Base-by-base conservation (phyloP, 805 yeast genomes). In the Candida ulmi region DNA sequence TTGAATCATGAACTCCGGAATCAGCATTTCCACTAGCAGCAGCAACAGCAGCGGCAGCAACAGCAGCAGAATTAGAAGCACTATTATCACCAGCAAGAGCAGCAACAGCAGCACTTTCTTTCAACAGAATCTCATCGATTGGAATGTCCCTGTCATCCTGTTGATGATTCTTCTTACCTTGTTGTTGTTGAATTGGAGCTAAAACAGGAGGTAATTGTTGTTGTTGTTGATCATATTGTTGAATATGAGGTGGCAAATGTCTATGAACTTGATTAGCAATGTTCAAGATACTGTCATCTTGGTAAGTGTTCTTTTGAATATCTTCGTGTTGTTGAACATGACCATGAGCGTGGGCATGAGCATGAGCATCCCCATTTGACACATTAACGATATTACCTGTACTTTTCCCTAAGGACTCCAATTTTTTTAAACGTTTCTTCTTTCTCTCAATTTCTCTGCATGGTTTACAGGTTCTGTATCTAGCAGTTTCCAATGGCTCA, bases 401-500 rank as follows among this genome's bases (percentile, higher is more conserved):
- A 12, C 37, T 40, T 13, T 38, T 34, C 13, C 54, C 52, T 1
- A 42, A 41, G 30, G 41, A 37, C 35, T 39, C 41, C n/a, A 47
- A 46, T 42, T 50, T 50, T 35, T 50, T 50, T 33, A 47, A 42
- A 26, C 54, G 42, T 42, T 50, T 50, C 31, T 46, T 41, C 47
- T 43, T 45, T 39, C 54, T 50, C 47, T 50, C 54, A 35, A 50
- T 50, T 46, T 54, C 58, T 37, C 58, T 48, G 33, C 58, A 54
- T 29, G 58, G 58, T 38, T 54, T 48, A 28, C 58, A 54, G 8
- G 58, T 54, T 47, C 57, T 51, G 47, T 54, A 54, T 16, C 57
- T 52, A n/a, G 57, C 54, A 5, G 58, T 54, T 35, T 54, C 58
- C 37, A 51, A 39, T 2, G 58, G 55, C 38, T 54, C 58, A 21